Conservation (phyloP, 1,284 basidiomycete species). For the Irpex rosettiformis region DNA sequence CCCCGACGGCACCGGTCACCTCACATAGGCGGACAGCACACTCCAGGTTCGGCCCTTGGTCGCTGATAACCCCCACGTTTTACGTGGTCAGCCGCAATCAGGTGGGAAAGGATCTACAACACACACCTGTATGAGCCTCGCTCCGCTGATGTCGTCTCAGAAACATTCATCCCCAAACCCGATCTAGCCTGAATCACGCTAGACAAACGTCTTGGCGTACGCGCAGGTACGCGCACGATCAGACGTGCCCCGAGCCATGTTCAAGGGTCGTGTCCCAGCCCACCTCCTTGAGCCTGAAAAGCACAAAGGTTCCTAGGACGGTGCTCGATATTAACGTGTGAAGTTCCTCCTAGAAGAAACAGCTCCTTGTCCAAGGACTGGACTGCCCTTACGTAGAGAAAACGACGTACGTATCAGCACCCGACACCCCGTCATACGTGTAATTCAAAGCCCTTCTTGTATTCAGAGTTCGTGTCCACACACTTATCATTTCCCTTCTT, state of each 20-base stretch:
- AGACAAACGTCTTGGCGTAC: neutral
- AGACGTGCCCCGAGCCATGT: too few relatives aligned
- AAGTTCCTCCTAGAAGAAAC: neutral
- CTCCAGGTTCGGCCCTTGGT: neutral
- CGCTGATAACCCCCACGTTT: neutral
- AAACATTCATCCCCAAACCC: neutral
- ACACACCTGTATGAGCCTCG: neutral
- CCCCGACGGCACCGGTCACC: neutral
- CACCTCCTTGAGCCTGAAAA: too few relatives aligned
- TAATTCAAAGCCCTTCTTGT: neutral
- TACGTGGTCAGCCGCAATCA: neutral
- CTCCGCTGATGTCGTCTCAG: neutral
- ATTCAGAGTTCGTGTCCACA: neutral
- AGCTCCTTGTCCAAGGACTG: neutral
- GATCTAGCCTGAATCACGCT: neutral
- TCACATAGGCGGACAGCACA: neutral
- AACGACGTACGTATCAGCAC: neutral
- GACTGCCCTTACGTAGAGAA: neutral
- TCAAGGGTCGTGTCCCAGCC: too few relatives aligned
- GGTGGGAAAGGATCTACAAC: constrained; percentile 1
- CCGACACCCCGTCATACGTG: too few relatives aligned
- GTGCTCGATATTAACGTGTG: neutral
- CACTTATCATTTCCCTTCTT: neutral
- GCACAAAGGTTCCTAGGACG: neutral
- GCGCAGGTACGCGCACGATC: neutral